Conservation (phyloP, 176 grass and related monocot species). For the Lolium perenne region DNA sequence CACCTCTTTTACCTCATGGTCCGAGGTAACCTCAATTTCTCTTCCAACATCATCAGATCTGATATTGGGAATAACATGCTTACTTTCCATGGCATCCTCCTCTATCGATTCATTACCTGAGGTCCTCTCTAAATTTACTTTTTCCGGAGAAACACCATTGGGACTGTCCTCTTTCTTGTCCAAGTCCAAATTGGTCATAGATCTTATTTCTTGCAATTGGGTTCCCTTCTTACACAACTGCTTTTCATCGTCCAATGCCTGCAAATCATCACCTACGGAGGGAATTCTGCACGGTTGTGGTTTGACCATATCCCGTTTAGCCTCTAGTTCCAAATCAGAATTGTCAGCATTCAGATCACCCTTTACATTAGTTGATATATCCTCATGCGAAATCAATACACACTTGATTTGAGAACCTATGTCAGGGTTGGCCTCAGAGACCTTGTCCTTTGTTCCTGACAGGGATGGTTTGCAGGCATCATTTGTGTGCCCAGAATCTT, state of each 20-base stretch:
- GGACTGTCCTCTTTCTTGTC: conserved; percentile 53
- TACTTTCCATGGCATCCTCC: conserved; percentile 68
- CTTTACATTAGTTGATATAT: conserved; percentile 61
- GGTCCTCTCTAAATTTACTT: conserved; percentile 74
- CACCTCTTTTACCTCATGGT: conserved; percentile 46
- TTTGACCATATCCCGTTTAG: conserved; percentile 75
- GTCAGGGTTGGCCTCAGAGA: conserved; percentile 66
- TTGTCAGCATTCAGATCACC: conserved; percentile 72
- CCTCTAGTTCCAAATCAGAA: conserved; percentile 78
- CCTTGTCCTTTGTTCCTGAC: conserved; percentile 52
- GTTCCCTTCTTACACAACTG: conserved; percentile 44
- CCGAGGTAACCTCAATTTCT: conserved; percentile 36
- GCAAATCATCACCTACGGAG: conserved; percentile 43
- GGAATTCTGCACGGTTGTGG: conserved; percentile 42
- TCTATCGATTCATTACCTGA: conserved; percentile 77
- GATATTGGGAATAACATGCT: conserved; percentile 47
- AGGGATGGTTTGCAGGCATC: conserved; percentile 23
- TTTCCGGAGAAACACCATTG: conserved; percentile 57
- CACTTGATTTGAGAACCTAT: conserved; percentile 66
- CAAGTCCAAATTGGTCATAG: conserved; percentile 42
- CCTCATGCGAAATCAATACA: conserved; percentile 67
- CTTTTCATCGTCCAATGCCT: conserved; percentile 45
- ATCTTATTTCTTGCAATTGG: conserved; percentile 53
- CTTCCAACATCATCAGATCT: conserved; percentile 37
- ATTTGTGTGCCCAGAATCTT: conserved; percentile 18